Evolutionary conservation across 495 filamentous ascomycete genomes (phyloP).

Genomic region (Talaromyces liani): DNA sequence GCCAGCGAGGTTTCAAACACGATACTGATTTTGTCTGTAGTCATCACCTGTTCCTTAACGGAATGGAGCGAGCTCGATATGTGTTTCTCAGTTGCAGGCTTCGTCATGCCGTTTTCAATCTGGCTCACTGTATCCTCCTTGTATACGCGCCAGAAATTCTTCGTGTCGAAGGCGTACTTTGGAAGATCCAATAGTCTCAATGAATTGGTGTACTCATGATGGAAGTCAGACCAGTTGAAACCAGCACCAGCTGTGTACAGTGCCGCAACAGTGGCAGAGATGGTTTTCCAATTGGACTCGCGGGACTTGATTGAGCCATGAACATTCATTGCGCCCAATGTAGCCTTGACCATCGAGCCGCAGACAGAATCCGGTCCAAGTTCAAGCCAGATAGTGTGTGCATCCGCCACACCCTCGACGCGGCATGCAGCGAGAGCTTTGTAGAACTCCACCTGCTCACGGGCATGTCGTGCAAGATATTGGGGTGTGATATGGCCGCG

Average conservation of each 20-base stretch:
- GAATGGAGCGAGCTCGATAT: no score
- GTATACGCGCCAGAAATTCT: slow-evolving; percentile 52
- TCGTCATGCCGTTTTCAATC: no score
- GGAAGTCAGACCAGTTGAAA: slow-evolving; percentile 41
- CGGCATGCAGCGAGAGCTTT: neutral
- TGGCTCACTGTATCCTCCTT: no score
- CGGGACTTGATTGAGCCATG: slow-evolving; percentile 12
- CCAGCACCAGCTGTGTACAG: slow-evolving; percentile 30
- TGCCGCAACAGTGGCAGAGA: slow-evolving; percentile 29
- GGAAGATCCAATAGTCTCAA: slow-evolving; percentile 35
- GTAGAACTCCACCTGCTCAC: slow-evolving; percentile 64
- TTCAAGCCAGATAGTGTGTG: slow-evolving; percentile 17
- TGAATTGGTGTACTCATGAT: slow-evolving; percentile 33
- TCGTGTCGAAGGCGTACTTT: slow-evolving; percentile 40
- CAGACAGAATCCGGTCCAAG: slow-evolving; percentile 24
- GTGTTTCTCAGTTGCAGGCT: no score
- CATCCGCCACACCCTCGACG: slow-evolving; percentile 12
- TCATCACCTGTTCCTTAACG: no score
- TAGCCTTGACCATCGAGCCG: slow-evolving; percentile 12
- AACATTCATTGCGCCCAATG: neutral
- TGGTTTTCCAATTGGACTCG: slow-evolving; percentile 40
- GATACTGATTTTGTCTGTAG: no score
- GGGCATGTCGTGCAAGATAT: slow-evolving; percentile 61
- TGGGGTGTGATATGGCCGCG: slow-evolving; percentile 49
- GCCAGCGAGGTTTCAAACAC: no score